Conservation (phyloP, 305 asterid species). For the Solanum aculeatissimum region DNA sequence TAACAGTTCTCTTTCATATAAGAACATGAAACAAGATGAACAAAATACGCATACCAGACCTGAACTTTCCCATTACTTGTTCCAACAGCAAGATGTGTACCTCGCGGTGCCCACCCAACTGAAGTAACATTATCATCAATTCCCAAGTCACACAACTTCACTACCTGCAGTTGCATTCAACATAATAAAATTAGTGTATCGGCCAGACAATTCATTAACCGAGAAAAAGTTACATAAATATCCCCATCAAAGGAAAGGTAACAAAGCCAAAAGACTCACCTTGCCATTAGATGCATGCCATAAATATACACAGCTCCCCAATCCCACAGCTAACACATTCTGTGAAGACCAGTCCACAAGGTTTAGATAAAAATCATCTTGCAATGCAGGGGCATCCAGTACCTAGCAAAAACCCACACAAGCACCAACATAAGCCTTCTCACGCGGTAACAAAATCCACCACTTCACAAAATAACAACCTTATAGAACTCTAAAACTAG, state of each 20-base stretch:
- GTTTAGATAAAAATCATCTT: conserved; percentile 86
- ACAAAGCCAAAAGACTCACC: conserved; percentile 22
- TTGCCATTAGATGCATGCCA: conserved; percentile 90
- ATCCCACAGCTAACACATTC: conserved; percentile 78
- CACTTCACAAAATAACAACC: not conserved
- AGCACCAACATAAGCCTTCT: not conserved
- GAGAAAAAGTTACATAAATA: not conserved
- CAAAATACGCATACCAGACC: conserved; percentile 16
- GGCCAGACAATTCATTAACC: not conserved
- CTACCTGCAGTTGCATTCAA: conserved; percentile 40
- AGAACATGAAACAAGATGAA: not conserved
- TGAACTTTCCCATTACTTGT: conserved; percentile 76
- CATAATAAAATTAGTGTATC: not conserved
- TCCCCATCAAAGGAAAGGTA: not conserved
- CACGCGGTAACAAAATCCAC: not conserved
- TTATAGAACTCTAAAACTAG: not conserved
- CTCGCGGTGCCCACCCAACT: conserved; percentile 83
- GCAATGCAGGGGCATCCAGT: conserved; percentile 88
- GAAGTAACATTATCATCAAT: conserved; percentile 65
- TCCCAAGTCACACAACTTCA: conserved; percentile 81
- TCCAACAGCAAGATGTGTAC: conserved; percentile 86
- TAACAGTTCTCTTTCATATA: not conserved
- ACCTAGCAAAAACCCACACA: conserved; percentile 31
- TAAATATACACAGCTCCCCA: conserved; percentile 73
- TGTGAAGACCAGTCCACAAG: conserved; percentile 90